phyloP scores from a whole-genome alignment of 2,329 filamentous ascomycete genomes.

The Neodidymelliopsis sp. region DNA sequence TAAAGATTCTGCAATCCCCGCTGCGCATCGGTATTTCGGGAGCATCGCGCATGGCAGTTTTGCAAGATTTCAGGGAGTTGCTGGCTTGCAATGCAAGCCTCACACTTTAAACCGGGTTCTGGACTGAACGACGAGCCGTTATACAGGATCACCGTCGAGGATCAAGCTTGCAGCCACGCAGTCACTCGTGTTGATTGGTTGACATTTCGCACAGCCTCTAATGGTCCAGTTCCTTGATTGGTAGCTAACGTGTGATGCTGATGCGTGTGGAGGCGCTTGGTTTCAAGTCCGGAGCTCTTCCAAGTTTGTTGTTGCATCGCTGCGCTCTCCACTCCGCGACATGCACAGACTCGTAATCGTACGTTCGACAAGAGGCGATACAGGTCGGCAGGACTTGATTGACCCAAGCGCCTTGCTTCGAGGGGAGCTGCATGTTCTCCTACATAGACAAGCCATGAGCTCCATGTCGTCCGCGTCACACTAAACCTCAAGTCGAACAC shows the following conservation, averaged over 20 bases:
- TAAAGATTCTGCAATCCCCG: slow-evolving; percentile 19
- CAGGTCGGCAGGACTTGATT: slow-evolving; percentile 21
- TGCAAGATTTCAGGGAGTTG: slow-evolving; percentile 16
- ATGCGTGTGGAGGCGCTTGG: slow-evolving; percentile 27
- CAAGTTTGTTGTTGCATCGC: slow-evolving; percentile 46
- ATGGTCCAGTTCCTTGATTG: slow-evolving; percentile 35
- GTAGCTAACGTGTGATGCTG: slow-evolving; percentile 27
- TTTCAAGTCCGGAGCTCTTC: slow-evolving; percentile 45
- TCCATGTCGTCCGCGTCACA: slow-evolving; percentile 22
- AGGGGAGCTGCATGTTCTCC: slow-evolving; percentile 19
- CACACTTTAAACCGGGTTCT: slow-evolving; percentile 19
- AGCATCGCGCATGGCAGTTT: slow-evolving; percentile 18
- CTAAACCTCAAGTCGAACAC: slow-evolving; percentile 18
- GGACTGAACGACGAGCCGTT: slow-evolving; percentile 36
- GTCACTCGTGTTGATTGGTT: slow-evolving; percentile 34
- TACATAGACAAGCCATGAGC: slow-evolving; percentile 22
- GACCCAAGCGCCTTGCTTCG: slow-evolving; percentile 23
- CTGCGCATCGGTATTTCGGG: slow-evolving; percentile 9
- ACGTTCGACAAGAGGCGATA: slow-evolving; percentile 23
- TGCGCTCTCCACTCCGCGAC: slow-evolving; percentile 29
- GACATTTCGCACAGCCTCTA: slow-evolving; percentile 14
- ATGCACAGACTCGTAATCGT: slow-evolving; percentile 30
- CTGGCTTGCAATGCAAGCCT: slow-evolving; percentile 14
- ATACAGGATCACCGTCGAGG: slow-evolving; percentile 36
- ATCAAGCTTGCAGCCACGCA: slow-evolving; percentile 34